These are phyloP conservation scores for Epichloe sylvatica DNA, from an alignment of 2,329 filamentous ascomycete species.

Conservation along the genomic window DNA sequence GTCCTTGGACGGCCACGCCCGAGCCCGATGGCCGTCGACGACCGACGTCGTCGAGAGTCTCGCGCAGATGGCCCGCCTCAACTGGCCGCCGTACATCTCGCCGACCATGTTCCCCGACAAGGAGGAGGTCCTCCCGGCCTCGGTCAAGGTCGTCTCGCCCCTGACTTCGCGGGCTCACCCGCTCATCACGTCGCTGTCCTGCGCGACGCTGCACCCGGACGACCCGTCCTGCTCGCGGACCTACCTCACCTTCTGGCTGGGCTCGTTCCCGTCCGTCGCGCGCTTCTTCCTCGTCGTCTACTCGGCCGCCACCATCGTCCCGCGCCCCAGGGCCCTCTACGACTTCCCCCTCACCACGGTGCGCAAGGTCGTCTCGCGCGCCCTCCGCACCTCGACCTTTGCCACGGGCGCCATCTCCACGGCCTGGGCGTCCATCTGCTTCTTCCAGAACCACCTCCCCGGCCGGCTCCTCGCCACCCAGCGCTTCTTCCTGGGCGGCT, in stretches of 20 bases:
- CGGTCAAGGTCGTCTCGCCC: slow-evolving; percentile 56
- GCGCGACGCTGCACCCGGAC: slow-evolving; percentile 73
- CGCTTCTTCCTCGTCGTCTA: slow-evolving; percentile 68
- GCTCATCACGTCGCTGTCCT: slow-evolving; percentile 70
- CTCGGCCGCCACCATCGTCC: slow-evolving; percentile 50
- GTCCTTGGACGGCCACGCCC: slow-evolving; percentile 36
- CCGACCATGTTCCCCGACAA: slow-evolving; percentile 73
- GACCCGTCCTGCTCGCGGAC: slow-evolving; percentile 82
- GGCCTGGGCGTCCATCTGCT: slow-evolving; percentile 77
- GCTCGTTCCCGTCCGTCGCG: slow-evolving; percentile 64
- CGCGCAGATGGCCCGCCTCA: slow-evolving; percentile 63
- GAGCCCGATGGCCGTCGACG: slow-evolving; percentile 58
- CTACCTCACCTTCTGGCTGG: slow-evolving; percentile 76
- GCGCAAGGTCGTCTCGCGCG: slow-evolving; percentile 50
- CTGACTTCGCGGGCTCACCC: slow-evolving; percentile 78
- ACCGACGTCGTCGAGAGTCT: slow-evolving; percentile 70
- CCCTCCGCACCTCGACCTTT: slow-evolving; percentile 64
- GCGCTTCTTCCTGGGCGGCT: slow-evolving; percentile 80
- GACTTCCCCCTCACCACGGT: slow-evolving; percentile 53
- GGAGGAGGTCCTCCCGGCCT: slow-evolving; percentile 44
- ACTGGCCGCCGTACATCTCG: slow-evolving; percentile 76
- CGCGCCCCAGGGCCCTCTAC: slow-evolving; percentile 54
- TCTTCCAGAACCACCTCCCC: slow-evolving; percentile 72
- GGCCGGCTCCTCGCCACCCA: slow-evolving; percentile 62
- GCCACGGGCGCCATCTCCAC: slow-evolving; percentile 68